A percentile compares a stretch with the other conserved stretches of the same genome.
These are phyloP conservation scores for Grigorovia humatica DNA, from an alignment of 805 yeast genomes.

Conservation along the genomic window DNA sequence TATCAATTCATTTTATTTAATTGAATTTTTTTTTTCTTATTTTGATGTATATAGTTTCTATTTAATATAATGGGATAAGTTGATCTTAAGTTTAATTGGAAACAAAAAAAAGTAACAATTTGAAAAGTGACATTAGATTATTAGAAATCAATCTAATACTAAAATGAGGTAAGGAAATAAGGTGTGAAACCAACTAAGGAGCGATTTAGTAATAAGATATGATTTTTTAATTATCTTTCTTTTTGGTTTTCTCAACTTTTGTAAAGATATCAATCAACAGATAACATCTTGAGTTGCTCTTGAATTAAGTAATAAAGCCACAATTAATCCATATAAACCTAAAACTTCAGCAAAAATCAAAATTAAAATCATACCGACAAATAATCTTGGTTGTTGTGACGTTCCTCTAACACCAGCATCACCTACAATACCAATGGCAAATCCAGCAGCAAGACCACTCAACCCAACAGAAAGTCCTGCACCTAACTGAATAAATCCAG, in stretches of 20 bases:
- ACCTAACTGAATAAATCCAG: constrained; percentile 96
- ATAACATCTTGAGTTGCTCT: constrained; percentile 89
- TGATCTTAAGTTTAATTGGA: too few species aligned
- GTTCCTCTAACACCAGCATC: constrained; percentile 99
- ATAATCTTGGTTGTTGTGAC: constrained; percentile 95
- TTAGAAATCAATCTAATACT: too few species aligned
- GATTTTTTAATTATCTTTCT: too few species aligned
- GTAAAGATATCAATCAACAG: constrained; percentile 39
- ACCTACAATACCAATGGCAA: constrained; percentile 98
- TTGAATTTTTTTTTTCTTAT: too few species aligned
- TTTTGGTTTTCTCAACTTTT: too few species aligned
- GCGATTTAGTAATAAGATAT: too few species aligned
- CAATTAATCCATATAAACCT: constrained; percentile 97
- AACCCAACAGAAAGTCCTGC: constrained; percentile 97
- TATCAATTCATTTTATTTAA: not conserved
- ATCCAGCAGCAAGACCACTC: constrained; percentile 96
- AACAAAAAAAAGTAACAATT: too few species aligned
- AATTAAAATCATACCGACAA: constrained; percentile 96
- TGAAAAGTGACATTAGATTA: too few species aligned
- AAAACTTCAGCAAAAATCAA: constrained; percentile 98
- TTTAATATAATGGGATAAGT: too few species aligned
- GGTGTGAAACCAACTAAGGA: too few species aligned
- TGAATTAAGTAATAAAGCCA: constrained; percentile 93
- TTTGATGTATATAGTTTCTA: too few species aligned
- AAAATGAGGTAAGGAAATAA: too few species aligned